These are phyloP conservation scores for Aspergillus hiratsukae DNA, from an alignment of 2,329 filamentous ascomycete species.

Conservation along the genomic window DNA sequence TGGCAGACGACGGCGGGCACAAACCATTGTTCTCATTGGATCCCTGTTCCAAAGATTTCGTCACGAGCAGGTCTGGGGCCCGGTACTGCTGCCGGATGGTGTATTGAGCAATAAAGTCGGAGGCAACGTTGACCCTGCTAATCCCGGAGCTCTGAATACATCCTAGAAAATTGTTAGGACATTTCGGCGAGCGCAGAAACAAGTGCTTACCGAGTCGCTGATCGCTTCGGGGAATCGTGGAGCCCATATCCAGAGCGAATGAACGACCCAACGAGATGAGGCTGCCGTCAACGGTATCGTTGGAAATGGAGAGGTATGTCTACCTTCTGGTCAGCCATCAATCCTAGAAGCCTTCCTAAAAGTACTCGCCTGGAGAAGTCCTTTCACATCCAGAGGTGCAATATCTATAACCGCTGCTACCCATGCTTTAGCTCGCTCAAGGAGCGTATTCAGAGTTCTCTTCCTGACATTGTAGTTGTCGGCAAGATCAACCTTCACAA, in stretches of 20 bases:
- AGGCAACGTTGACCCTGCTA: constrained; percentile 80
- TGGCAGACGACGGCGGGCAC: background rate
- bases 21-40: constrained; percentile 12
- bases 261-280: constrained; percentile 90
- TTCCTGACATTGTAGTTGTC: constrained; percentile 84
- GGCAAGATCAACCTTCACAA: constrained; percentile 82
- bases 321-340: constrained; percentile 34
- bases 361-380: constrained; percentile 61
- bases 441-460: constrained; percentile 71
- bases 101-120: constrained; percentile 95
- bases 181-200: background rate
- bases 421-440: constrained; percentile 75
- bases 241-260: constrained; percentile 90
- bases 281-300: constrained; percentile 85
- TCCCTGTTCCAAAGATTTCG: constrained; percentile 7
- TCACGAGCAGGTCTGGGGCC: constrained; percentile 65
- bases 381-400: constrained; percentile 90
- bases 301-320: constrained; percentile 92
- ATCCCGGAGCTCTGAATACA: constrained; percentile 73
- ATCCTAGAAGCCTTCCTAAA: background rate
- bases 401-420: constrained; percentile 74
- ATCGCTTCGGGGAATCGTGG: constrained; percentile 77
- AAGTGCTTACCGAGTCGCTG: constrained; percentile 61
- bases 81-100: constrained; percentile 95
- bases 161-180: constrained; percentile 20